phyloP scores from a whole-genome alignment of 83 land plant genomes.

The Picea engelmannii region DNA sequence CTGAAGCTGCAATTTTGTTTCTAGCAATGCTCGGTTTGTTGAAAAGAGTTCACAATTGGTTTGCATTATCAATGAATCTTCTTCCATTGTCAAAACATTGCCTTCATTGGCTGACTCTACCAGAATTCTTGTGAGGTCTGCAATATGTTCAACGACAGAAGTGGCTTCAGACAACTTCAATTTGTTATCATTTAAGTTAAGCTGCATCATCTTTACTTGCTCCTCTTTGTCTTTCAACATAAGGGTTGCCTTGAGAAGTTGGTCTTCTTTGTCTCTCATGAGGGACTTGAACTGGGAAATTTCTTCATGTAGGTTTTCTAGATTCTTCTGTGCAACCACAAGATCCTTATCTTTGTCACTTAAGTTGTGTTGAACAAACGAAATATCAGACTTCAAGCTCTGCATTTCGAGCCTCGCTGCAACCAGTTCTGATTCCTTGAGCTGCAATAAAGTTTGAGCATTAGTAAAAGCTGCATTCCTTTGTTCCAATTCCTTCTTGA shows the following conservation, averaged over 20 bases:
- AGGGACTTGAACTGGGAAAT: conserved; percentile 40
- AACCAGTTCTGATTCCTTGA: conserved; percentile 71
- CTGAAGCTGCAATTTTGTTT: conserved; percentile 24
- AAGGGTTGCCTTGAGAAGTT: conserved; percentile 48
- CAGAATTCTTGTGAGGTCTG: conserved; percentile 54
- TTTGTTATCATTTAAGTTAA: conserved; percentile 47
- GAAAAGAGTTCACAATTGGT: conserved; percentile 19
- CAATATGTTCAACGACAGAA: conserved; percentile 57
- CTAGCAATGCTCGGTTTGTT: conserved; percentile 25
- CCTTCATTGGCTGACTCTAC: conserved; percentile 48
- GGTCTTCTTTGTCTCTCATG: conserved; percentile 57
- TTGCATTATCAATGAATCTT: conserved; percentile 28
- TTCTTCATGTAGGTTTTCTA: conserved; percentile 55
- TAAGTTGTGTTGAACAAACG: conserved; percentile 46
- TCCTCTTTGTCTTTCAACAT: conserved; percentile 66
- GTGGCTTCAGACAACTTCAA: conserved; percentile 57
- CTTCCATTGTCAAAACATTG: conserved; percentile 12
- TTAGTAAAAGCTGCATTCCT: conserved; percentile 39
- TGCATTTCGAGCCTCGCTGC: conserved; percentile 71
- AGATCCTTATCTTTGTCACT: conserved; percentile 60
- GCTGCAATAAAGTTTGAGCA: conserved; percentile 38
- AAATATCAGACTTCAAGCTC: conserved; percentile 62
- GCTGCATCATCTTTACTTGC: conserved; percentile 31
- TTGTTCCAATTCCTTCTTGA: conserved; percentile 54
- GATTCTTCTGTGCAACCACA: conserved; percentile 33